These are phyloP conservation scores for Byssothecium circinans DNA, from an alignment of 2,329 filamentous ascomycete species.

Conservation along the genomic window DNA sequence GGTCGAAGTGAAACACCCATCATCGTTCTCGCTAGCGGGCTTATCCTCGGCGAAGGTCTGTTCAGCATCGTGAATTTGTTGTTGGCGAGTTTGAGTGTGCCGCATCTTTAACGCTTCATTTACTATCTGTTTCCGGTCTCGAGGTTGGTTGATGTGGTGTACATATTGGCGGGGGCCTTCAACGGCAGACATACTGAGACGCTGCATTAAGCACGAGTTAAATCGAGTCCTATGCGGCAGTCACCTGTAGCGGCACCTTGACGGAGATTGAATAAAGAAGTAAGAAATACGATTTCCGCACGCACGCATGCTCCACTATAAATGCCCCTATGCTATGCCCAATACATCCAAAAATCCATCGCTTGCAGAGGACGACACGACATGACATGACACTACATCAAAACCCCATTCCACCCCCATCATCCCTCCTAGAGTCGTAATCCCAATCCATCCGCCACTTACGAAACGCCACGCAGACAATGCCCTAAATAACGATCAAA, in stretches of 20 bases:
- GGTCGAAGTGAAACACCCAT: slow-evolving; percentile 69
- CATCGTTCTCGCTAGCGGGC: slow-evolving; percentile 84
- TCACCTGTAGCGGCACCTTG: background rate
- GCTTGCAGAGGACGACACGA: too few species aligned
- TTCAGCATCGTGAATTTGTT: slow-evolving; percentile 87
- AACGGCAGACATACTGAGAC: too few species aligned
- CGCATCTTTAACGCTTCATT: slow-evolving; percentile 60
- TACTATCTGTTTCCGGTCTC: background rate
- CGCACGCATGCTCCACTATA: background rate
- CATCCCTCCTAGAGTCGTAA: background rate
- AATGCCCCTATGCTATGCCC: background rate
- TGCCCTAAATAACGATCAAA: background rate
- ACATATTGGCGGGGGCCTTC: too few species aligned
- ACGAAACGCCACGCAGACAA: background rate
- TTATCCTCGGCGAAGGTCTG: slow-evolving; percentile 90
- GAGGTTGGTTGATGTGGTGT: background rate
- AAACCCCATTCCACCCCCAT: background rate
- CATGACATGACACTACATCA: too few species aligned
- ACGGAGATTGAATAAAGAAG: background rate
- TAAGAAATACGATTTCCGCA: background rate
- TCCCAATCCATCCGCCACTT: background rate
- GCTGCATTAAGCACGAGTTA: too few species aligned
- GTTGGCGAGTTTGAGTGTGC: slow-evolving; percentile 74
- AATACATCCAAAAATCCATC: too few species aligned
- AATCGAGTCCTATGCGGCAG: too few species aligned